Percentiles rank a stretch among this genome's conserved stretches.
Conservation (phyloP, 73 alveolate genomes). For the Symbiodinium natans region DNA sequence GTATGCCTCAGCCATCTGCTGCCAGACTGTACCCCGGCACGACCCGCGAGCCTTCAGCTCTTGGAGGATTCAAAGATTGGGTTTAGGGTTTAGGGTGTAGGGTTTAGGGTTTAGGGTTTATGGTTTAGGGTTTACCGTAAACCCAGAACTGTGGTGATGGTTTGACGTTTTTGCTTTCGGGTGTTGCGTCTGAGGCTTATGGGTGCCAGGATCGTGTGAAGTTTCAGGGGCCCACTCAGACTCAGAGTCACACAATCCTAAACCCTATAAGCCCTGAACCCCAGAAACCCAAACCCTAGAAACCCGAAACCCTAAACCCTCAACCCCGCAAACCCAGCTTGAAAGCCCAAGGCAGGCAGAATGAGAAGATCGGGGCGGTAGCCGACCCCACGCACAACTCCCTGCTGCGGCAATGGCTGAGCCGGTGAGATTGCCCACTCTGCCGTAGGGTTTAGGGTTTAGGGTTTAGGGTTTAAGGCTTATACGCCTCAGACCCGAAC, state of each 20-base stretch:
- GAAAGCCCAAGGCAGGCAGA: slow-evolving; percentile 38
- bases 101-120: too few species aligned
- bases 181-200: too few species aligned
- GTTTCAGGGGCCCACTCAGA: too few species aligned
- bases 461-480: neutral
- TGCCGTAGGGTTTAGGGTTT: neutral
- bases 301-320: neutral
- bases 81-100: too few species aligned
- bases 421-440: neutral
- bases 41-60: too few species aligned
- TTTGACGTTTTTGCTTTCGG: neutral
- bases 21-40: slow-evolving; percentile 63
- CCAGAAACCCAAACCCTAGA: neutral
- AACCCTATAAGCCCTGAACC: too few species aligned
- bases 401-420: slow-evolving; percentile 44
- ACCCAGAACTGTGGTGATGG: neutral
- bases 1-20: slow-evolving; percentile 30
- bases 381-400: slow-evolving; percentile 53
- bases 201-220: too few species aligned
- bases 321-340: too few species aligned
- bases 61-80: too few species aligned
- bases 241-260: too few species aligned
- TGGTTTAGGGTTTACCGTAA: too few species aligned
- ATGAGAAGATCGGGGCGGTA: slow-evolving; percentile 45
- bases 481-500: too few species aligned